Conservation (phyloP, 139 green algal genomes). For the Chlorella sp. region DNA sequence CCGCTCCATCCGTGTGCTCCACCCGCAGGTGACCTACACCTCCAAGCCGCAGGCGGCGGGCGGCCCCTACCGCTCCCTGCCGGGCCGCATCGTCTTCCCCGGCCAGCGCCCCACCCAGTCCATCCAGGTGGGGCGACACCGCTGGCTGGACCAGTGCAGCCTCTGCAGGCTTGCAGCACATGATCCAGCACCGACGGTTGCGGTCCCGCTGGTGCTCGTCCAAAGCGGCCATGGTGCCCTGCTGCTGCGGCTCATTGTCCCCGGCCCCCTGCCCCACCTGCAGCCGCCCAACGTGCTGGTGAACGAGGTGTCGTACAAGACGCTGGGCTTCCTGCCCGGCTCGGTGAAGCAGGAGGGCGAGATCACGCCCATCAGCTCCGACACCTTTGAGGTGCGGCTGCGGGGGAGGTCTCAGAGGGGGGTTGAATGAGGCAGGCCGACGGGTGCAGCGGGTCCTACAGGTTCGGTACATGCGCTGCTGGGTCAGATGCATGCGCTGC, state of each 20-base stretch:
- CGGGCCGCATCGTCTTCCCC: slow-evolving; percentile 37
- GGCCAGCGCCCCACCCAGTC: slow-evolving; percentile 31
- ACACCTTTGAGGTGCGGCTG: slow-evolving; percentile 29
- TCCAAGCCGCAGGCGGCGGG: slow-evolving; percentile 38
- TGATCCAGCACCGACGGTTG: no score
- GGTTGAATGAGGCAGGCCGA: no score
- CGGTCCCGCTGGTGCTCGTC: no score
- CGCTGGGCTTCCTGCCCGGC: slow-evolving; percentile 46
- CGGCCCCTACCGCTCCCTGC: slow-evolving; percentile 33
- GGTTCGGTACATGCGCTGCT: no score
- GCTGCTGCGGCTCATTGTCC: not conserved
- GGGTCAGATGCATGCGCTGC: no score
- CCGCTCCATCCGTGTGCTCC: not conserved
- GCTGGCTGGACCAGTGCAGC: not conserved
- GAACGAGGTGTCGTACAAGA: slow-evolving; percentile 35
- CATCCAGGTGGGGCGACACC: not conserved
- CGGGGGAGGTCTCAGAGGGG: no score
- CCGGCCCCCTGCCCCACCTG: no score
- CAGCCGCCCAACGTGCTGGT: no score
- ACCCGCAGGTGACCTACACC: slow-evolving; percentile 34
- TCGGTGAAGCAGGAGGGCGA: slow-evolving; percentile 32
- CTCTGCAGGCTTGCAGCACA: not conserved
- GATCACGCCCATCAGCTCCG: slow-evolving; percentile 15
- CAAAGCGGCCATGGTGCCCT: no score
- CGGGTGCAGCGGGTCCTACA: no score